These are phyloP conservation scores for Musa acuminata DNA, from an alignment of 176 grass and related monocot species.

Conservation along the genomic window DNA sequence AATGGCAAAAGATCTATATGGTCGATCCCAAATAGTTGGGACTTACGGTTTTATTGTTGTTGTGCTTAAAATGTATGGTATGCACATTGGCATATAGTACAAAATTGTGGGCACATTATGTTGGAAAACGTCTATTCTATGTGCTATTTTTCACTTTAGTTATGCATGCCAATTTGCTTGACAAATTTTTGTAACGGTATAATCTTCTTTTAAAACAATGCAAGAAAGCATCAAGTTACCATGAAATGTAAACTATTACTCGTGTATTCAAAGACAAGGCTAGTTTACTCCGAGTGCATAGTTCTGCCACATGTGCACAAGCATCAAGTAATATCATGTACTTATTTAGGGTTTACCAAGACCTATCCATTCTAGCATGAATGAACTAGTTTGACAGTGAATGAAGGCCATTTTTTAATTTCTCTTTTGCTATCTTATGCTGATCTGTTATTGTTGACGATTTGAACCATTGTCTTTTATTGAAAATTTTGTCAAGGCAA, in stretches of 20 bases:
- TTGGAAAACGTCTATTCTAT: not conserved
- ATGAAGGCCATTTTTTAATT: not conserved
- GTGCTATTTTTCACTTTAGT: not conserved
- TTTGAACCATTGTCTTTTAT: not conserved
- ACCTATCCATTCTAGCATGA: not conserved
- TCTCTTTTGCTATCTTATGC: not conserved
- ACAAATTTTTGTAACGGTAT: not conserved
- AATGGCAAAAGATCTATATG: too few relatives aligned
- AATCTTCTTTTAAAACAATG: too few relatives aligned
- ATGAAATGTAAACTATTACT: too few relatives aligned
- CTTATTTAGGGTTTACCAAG: not conserved
- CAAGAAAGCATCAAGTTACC: too few relatives aligned
- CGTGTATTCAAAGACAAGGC: too few relatives aligned
- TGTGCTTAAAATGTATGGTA: not conserved
- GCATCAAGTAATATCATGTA: too few relatives aligned
- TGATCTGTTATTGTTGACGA: not conserved
- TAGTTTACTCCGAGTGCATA: too few relatives aligned
- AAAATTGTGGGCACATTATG: not conserved
- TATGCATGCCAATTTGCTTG: not conserved
- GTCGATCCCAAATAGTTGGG: too few relatives aligned
- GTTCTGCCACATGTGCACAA: not conserved
- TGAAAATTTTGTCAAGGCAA: conserved; percentile 42
- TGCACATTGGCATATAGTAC: not conserved
- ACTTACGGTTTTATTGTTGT: too few relatives aligned
- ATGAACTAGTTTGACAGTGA: not conserved